Base-by-base conservation (phyloP, 371 early-diverging fungal genomes). In the Nematocida sp. region DNA sequence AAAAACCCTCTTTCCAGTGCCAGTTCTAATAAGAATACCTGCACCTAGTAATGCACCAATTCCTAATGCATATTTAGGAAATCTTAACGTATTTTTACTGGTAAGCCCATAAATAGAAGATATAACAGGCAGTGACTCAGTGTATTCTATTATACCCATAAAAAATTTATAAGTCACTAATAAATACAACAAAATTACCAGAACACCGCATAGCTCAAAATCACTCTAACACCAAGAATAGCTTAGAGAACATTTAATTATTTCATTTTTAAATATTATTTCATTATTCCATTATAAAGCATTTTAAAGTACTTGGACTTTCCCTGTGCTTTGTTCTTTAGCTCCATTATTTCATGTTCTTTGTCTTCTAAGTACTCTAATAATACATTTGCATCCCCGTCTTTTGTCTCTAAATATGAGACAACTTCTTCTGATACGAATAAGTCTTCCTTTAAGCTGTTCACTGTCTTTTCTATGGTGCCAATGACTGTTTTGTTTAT, bases 251-350 rank as follows among this genome's bases (percentile, higher is more conserved):
- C 33, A 33, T 33, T 33, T 33, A 33, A 33, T 33, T 33, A 33
- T 33, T 33, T 33, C 33, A 33, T 33, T 33, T 33, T 33, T 33
- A 13, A 13, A 18, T 33, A 7, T 25, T n/a, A n/a, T 33, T 67
- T 52, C 44, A 60, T 33, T 4, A 78, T 56, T 23, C 80, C 70
- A n/a, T 67, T 45, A 23, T 70, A 46, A 40, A 78, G 45, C 70
- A 70, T 78, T 15, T 47, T 52, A 45, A 78, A 78, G 80, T 78
- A 66, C 56, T 70, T 67, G 4, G 67, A 52, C 57, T 78, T 78
- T 33, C 57, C 70, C 11, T 61, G 18, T n/a, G 80, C 67, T 23
- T 27, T 42, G 25, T 58, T 44, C 55, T 23, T 70, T 20, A 67
- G 61, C 20, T 56, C 57, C 23, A 4, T 39, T 33, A 25, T 71